A percentile compares a stretch with the other conserved stretches of the same genome.
Conservation (phyloP, 192 early-diverging fungal genomes). For the Helicostylum pulchrum region DNA sequence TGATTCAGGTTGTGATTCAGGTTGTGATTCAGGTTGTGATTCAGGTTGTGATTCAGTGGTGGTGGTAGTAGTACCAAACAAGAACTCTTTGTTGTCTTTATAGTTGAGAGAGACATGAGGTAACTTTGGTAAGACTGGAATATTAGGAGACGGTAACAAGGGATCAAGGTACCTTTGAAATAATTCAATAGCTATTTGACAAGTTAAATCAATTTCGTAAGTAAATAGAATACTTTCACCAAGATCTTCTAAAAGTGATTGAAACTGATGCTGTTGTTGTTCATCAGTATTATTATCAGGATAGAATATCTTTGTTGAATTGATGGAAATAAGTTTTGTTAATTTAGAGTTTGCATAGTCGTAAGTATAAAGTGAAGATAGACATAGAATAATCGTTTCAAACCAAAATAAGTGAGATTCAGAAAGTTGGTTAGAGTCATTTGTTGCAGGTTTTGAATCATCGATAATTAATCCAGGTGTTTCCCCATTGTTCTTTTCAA, state of each 20-base stretch:
- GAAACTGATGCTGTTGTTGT: neutral
- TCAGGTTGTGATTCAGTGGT: neutral
- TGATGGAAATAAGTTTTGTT: neutral
- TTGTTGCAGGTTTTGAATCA: neutral
- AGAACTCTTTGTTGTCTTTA: neutral
- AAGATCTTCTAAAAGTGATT: slow-evolving; percentile 1
- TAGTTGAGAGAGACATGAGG: neutral
- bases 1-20: neutral
- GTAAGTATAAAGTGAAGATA: slow-evolving; percentile 49
- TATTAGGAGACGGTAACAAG: neutral
- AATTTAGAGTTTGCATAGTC: slow-evolving; percentile 33
- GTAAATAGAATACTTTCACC: slow-evolving; percentile 19
- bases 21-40: neutral
- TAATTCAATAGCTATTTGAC: slow-evolving; percentile 26
- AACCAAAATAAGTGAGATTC: slow-evolving; percentile 39
- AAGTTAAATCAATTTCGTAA: slow-evolving; percentile 20
- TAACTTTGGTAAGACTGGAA: neutral
- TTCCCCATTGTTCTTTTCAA: slow-evolving; percentile 8
- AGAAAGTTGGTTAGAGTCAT: neutral
- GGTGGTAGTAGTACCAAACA: slow-evolving; percentile 1
- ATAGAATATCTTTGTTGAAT: neutral
- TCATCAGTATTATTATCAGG: neutral
- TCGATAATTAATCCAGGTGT: neutral
- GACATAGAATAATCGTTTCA: slow-evolving; percentile 41
- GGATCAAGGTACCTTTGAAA: slow-evolving; percentile 13